These are phyloP conservation scores for Diophrys appendiculata DNA, from an alignment of 73 alveolate genomes.

Conservation along the genomic window DNA sequence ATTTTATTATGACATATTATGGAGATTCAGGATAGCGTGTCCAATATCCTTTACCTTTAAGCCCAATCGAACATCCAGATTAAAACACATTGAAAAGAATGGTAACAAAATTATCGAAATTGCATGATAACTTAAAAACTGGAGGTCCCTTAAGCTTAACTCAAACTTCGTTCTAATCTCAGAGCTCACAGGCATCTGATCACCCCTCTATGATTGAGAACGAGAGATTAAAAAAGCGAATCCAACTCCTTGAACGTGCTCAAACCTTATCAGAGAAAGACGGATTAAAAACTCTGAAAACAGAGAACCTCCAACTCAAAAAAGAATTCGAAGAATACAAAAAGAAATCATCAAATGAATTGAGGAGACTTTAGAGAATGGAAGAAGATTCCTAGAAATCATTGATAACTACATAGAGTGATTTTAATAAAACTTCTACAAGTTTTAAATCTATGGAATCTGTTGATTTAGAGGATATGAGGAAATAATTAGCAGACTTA, in stretches of 20 bases:
- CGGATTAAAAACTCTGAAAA: background rate
- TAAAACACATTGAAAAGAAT: constrained; percentile 12
- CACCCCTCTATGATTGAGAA: constrained; percentile 17
- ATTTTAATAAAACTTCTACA: constrained; percentile 5
- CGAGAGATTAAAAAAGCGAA: constrained; percentile 12
- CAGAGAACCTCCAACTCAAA: background rate
- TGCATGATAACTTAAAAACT: background rate
- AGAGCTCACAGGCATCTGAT: background rate
- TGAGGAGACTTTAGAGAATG: background rate
- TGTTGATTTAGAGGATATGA: constrained; percentile 10
- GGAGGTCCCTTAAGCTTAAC: background rate
- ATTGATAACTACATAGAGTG: background rate
- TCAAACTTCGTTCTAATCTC: background rate
- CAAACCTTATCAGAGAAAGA: background rate
- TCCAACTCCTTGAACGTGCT: background rate
- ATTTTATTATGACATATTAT: constrained; percentile 12
- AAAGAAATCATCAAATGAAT: constrained; percentile 9
- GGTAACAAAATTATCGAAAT: background rate
- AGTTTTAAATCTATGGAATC: background rate
- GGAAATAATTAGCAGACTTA: constrained; percentile 14
- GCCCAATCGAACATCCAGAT: constrained; percentile 5
- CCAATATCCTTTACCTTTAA: constrained; percentile 22
- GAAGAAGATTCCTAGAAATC: background rate
- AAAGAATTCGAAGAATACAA: constrained; percentile 13
- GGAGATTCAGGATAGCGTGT: constrained; percentile 8